Evolutionary conservation across 2,329 filamentous ascomycete species (phyloP).

Genomic region (Xylariaceae sp.): DNA sequence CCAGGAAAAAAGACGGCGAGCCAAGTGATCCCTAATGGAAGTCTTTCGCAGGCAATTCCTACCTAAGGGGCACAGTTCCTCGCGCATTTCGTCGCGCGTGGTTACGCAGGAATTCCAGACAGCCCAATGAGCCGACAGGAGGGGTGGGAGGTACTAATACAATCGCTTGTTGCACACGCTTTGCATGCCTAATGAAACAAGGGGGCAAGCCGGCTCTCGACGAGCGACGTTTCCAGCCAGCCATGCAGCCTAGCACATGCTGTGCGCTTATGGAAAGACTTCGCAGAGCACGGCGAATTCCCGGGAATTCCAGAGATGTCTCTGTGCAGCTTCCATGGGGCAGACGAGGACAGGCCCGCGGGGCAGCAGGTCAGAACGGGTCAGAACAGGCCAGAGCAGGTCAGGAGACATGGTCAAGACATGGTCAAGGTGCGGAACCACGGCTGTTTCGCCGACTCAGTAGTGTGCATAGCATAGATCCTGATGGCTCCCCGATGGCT

Average conservation of each 20-base stretch:
- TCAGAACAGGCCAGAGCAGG: background rate
- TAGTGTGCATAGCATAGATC: conserved; percentile 4
- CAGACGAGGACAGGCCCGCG: background rate
- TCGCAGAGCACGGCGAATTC: conserved; percentile 7
- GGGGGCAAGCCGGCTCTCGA: conserved; percentile 4
- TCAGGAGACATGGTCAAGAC: no score
- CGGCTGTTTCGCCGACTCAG: conserved; percentile 10
- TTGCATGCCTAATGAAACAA: conserved; percentile 16
- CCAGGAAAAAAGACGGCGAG: conserved; percentile 6
- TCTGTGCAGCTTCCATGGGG: conserved; percentile 10
- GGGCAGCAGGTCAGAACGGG: conserved; percentile 4
- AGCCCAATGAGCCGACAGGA: conserved; percentile 10
- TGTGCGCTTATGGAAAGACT: conserved; percentile 5
- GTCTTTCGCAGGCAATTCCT: conserved; percentile 1
- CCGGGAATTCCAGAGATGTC: conserved; percentile 9
- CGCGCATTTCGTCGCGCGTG: conserved; percentile 12
- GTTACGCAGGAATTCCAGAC: conserved; percentile 19
- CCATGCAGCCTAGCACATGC: conserved; percentile 8
- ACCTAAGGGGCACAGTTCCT: conserved; percentile 10
- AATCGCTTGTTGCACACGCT: conserved; percentile 18
- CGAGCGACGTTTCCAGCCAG: conserved; percentile 5
- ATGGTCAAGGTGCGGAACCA: conserved; percentile 2
- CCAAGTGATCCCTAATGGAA: background rate
- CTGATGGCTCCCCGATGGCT: conserved; percentile 10
- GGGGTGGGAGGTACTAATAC: conserved; percentile 11